phyloP scores from a whole-genome alignment of 345 rosid genomes.

The Psidium guajava region DNA sequence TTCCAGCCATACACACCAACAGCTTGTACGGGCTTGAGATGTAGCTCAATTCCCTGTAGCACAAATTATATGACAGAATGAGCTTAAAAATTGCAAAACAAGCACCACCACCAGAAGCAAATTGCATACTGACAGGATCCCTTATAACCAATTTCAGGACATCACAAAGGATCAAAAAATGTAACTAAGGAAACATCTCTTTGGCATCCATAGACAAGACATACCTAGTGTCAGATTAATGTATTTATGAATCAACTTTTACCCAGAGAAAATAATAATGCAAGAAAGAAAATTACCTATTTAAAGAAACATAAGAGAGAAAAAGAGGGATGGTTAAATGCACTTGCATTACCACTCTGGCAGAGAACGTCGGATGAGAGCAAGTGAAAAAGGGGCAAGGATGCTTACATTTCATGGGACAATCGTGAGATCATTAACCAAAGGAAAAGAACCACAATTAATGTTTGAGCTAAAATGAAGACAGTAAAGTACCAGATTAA shows the following conservation, averaged over 20 bases:
- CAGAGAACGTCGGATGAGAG: not conserved
- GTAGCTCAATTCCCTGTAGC: conserved; percentile 74
- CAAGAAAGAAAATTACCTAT: not conserved
- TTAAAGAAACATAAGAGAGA: not conserved
- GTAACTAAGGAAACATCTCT: not conserved
- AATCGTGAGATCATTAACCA: not conserved
- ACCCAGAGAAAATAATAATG: not conserved
- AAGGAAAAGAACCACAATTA: not conserved
- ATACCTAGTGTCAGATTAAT: not conserved
- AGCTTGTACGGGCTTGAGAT: conserved; percentile 87
- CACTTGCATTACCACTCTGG: not conserved
- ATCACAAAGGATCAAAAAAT: not conserved
- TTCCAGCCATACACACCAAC: conserved; percentile 86
- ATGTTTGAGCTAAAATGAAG: not conserved
- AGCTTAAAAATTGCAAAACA: not conserved
- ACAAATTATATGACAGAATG: not conserved
- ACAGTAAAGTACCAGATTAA: not conserved
- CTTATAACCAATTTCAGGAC: not conserved
- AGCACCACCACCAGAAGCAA: not conserved
- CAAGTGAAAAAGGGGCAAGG: not conserved
- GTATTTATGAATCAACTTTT: not conserved
- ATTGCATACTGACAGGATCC: not conserved
- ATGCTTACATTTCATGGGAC: not conserved
- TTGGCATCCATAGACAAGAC: not conserved
- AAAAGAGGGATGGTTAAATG: not conserved